Evolutionary conservation across 2,329 filamentous ascomycete genomes (phyloP), one percentile per base, ranked within the genome.

Genomic region (Pseudohalonectria lignicola): DNA sequence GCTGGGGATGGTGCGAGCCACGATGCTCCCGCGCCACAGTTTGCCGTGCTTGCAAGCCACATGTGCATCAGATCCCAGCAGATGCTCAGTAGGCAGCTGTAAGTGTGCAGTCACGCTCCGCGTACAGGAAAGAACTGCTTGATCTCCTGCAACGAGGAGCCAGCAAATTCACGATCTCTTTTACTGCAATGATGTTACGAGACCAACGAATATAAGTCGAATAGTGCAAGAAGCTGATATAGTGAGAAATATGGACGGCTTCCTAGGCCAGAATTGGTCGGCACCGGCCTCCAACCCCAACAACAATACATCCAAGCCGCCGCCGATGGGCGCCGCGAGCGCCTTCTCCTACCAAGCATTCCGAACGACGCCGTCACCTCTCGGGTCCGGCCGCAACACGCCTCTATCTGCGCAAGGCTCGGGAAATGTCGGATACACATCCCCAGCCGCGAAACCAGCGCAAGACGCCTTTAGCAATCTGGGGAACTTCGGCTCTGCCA

Each of bases 381-480:
- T 72, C 44, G 58, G 57, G 34, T 77, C 75, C 7, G 71, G 69
- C 28, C 65, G 65, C 45, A 75, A 64, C 51, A 79, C 71, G 12
- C 74, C 76, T 15, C 50, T 76, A 30, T 71, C 72, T 5, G 48
- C 61, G 8, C 69, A 73, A 45, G 61, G 53, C 5, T 68, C 68
- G 13, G 65, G 66, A 4, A 46, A 56, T 19, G 53, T 60, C 37
- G 60, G 46, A 41, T 58, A 56, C 56, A 77, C 64, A 45, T 58
- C 53, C 4, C 44, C 49, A 8, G 49, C 63, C 2, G 41, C 60
- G 4, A 82, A 73, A 47, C 51, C 77, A 26, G 59, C 72, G 5
- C 61, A 70, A 34, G 85, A 92, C 53, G 86, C 81, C 63, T 92
- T 92, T 61, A 83, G 84, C 51, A 82, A 79, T 50, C 65, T 92